Evolutionary conservation across 306 rosid genomes (phyloP), one percentile per base, ranked within the genome.

Genomic region (Glycyrrhiza uralensis): DNA sequence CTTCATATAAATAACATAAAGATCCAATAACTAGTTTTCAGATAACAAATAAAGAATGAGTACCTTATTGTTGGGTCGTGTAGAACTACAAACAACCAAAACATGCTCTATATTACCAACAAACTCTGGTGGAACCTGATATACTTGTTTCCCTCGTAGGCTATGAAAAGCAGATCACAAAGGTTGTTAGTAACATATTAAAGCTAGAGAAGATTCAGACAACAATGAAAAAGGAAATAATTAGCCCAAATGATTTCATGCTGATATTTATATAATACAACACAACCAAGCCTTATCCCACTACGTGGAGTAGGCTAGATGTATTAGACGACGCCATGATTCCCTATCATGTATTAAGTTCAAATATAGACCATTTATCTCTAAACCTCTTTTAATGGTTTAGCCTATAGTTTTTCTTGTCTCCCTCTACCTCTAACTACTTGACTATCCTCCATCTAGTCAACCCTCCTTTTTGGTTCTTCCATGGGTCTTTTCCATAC

Each of bases 51-150:
- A 69, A 29, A 78, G 11, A 75, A 38, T 12, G 14, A 56, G 44
- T 69, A 91, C 99, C 95, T 94, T 93, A 76, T 3, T 81, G 75
- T 22, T 87, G 13, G 86, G 72, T 57, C 87, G 80, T 55, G 87
- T 67, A 76, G 85, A 68, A 83, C 77, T 76, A 82, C 82, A 76
- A 72, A 94, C 69, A 78, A 88, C 97, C 89, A 94, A 79, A 75
- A 94, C 93, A 74, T 83, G 81, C 56, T 86, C 95, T 55, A 82
- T 89, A 81, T 85, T 85, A 72, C 96, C 95, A 71, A 91, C 89
- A 76, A 61, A 46, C 65, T 91, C 95, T 7, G 92, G 88, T 14
- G 82, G 89, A 80, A 91, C 91, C 77, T 86, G 89, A 79, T 69
- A 84, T 58, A 84, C 82, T 44, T 88, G 93, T 74, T 88, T 94